Evolutionary conservation across 768 basidiomycete genomes (phyloP).

Genomic region (Tylopilus rubrobrunneus): DNA sequence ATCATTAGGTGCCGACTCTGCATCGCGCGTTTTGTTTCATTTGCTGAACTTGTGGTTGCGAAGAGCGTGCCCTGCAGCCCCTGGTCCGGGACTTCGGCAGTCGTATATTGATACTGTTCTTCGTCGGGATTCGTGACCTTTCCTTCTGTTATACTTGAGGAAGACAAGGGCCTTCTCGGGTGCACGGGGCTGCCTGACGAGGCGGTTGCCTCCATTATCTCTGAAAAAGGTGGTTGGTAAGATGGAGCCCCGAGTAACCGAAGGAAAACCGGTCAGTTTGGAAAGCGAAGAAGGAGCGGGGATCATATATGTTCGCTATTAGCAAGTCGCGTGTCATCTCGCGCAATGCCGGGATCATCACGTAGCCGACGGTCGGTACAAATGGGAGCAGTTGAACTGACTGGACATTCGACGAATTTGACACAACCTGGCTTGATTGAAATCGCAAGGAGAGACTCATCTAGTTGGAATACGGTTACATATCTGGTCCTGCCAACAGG

Average conservation of each 20-base stretch:
- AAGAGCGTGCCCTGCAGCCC: slow-evolving; percentile 6
- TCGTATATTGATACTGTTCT: neutral
- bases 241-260: neutral
- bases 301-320: slow-evolving; percentile 5
- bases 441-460: slow-evolving; percentile 4
- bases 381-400: neutral
- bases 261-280: neutral
- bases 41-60: slow-evolving; percentile 5
- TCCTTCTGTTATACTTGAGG: neutral
- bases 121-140: slow-evolving; percentile 1
- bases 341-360: neutral
- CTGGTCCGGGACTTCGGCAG: neutral
- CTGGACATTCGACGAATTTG: neutral
- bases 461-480: slow-evolving; percentile 17
- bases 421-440: neutral
- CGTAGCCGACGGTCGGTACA: neutral
- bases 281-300: slow-evolving; percentile 1
- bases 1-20: slow-evolving; percentile 40
- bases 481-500: slow-evolving; percentile 30
- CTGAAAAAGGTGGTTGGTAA: neutral
- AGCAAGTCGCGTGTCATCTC: neutral
- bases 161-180: neutral
- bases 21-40: slow-evolving; percentile 39
- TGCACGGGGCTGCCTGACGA: neutral
- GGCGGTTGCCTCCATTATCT: neutral